Evolutionary conservation across 2,329 filamentous ascomycete genomes (phyloP), one percentile per base, ranked within the genome.

Genomic region (Colletotrichum navitas): DNA sequence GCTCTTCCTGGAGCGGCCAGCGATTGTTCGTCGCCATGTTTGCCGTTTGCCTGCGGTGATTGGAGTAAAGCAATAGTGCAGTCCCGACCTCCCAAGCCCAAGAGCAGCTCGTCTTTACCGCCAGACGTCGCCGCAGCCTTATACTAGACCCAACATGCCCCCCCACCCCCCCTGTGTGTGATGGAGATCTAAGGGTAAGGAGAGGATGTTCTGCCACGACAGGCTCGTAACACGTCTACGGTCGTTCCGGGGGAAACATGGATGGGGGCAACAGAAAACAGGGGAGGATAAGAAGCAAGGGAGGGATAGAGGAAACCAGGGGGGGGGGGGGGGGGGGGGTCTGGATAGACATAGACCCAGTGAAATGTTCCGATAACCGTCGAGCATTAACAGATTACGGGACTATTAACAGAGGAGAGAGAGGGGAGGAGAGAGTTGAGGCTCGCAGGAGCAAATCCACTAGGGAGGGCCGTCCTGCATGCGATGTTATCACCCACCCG

Each of bases 1-100:
- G 66, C 61, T 62, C 70, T 56, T 58, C 70, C 61, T 62, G 70
- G 70, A 66, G 67, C 66, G 61, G 47, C 70, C 70, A 66, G 47
- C 26, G 58, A 32, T 55, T 61, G 56, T 72, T 61, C 51, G 66
- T 56, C 41, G 70, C 61, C 70, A 72, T 72, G 10, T 55, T 55
- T 32, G 47, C 12, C 26, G 47, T 32, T 36, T 16, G 11, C 29
- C 14, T 55, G 36, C 26, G 24, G 47, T 45, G 49, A 43, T 54
- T 54, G 55, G 45, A 64, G 45, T 61, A 43, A 36, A 63, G 59
- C 39, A 39, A 34, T 49, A 51, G 39, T 54, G 24, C 45, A 64
- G 49, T 69, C 39, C 54, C 59, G 34, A n/a, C n/a, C 21, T 51
- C 45, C 59, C 51, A 43, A 63, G 45, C 41, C 29, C 41, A 29